These are phyloP conservation scores for Chytriomyces hyalinus DNA, from an alignment of 192 early-diverging fungal genomes.

Conservation along the genomic window DNA sequence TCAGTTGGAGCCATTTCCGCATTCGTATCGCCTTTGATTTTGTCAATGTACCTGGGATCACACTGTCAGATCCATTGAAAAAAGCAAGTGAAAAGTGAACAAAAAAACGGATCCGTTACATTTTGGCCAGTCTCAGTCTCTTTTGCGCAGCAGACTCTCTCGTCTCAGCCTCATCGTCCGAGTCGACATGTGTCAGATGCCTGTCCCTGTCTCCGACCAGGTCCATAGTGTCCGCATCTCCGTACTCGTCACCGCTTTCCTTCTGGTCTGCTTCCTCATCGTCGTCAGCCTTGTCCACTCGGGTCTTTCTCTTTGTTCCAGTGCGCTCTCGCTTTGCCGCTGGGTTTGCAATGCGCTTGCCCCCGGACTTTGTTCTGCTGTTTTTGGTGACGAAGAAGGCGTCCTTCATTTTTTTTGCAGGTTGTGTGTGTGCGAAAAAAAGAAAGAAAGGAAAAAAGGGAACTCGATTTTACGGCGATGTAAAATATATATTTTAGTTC, in stretches of 20 bases:
- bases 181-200: not conserved
- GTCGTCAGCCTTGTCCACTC: not conserved
- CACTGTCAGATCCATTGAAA: not conserved
- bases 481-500: too few species aligned
- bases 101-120: constrained; percentile 19
- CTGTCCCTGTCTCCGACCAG: constrained; percentile 3
- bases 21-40: constrained; percentile 70
- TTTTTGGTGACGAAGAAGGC: constrained; percentile 20
- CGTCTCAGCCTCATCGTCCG: constrained; percentile 49
- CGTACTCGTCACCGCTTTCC: constrained; percentile 3
- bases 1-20: constrained; percentile 55
- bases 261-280: constrained; percentile 14
- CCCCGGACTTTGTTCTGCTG: not conserved
- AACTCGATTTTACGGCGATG: too few species aligned
- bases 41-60: constrained; percentile 69
- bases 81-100: not conserved
- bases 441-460: constrained; percentile 15
- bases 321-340: not conserved
- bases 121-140: constrained; percentile 89
- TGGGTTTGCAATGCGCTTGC: not conserved
- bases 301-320: not conserved
- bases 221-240: constrained; percentile 35
- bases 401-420: constrained; percentile 31
- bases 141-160: constrained; percentile 92
- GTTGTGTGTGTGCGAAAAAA: constrained; percentile 12